Conservation (phyloP, 768 basidiomycete species). For the Amylocystis lapponica region DNA sequence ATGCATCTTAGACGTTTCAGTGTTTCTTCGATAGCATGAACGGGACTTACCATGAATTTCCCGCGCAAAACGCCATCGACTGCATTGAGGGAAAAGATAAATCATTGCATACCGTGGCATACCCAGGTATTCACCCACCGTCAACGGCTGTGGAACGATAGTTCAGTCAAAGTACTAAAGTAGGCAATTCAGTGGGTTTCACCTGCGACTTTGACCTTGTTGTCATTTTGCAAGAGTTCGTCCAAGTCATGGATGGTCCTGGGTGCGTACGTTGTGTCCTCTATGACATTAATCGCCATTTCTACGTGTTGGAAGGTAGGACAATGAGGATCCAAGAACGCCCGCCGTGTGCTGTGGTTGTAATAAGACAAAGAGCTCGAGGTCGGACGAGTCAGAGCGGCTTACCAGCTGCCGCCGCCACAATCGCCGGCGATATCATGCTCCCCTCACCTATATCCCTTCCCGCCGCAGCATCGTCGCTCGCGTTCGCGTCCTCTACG, state of each 20-base stretch:
- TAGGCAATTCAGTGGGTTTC: not conserved
- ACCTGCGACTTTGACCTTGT: slow-evolving; percentile 94
- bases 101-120: not conserved
- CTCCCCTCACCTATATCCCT: not conserved
- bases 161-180: too few species aligned
- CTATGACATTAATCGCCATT: not conserved
- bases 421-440: too few species aligned
- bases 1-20: not conserved
- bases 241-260: slow-evolving; percentile 54
- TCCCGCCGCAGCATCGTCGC: slow-evolving; percentile 39
- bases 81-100: slow-evolving; percentile 21
- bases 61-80: slow-evolving; percentile 93
- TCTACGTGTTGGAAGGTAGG: too few species aligned
- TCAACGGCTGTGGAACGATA: slow-evolving; percentile 63
- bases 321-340: too few species aligned
- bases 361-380: not conserved
- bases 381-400: not conserved
- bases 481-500: slow-evolving; percentile 43
- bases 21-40: too few species aligned
- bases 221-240: slow-evolving; percentile 49
- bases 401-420: too few species aligned
- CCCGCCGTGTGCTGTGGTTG: too few species aligned
- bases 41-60: slow-evolving; percentile 73
- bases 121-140: slow-evolving; percentile 37
- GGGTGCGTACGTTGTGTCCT: slow-evolving; percentile 30